Conservation (phyloP, 352 stramenopile species). For the Phytophthora rubi region DNA sequence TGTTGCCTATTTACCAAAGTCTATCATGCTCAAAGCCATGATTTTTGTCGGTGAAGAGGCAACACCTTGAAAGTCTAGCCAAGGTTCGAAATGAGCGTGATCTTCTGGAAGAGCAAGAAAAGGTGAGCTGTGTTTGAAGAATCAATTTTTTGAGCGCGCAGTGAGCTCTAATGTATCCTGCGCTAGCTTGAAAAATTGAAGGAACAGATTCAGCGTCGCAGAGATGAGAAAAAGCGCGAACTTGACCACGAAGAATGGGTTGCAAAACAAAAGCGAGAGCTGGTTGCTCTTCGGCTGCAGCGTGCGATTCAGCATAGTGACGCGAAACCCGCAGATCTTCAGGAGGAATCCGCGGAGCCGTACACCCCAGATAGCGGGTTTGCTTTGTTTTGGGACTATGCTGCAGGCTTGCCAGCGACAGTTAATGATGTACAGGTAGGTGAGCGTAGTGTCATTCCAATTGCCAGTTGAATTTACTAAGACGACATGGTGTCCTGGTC, state of each 20-base stretch:
- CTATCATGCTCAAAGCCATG: neutral
- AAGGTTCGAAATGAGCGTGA: slow-evolving; percentile 63
- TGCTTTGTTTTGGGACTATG: slow-evolving; percentile 59
- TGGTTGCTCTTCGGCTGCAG: slow-evolving; percentile 50
- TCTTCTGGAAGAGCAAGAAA: slow-evolving; percentile 67
- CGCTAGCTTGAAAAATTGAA: slow-evolving; percentile 56
- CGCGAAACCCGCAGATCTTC: slow-evolving; percentile 14
- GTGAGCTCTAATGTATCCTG: neutral
- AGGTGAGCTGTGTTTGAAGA: slow-evolving; percentile 32
- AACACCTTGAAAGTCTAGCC: slow-evolving; percentile 50
- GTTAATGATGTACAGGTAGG: slow-evolving; percentile 53
- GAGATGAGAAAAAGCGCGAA: slow-evolving; percentile 53
- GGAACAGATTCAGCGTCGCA: slow-evolving; percentile 48
- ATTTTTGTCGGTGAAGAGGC: slow-evolving; percentile 22
- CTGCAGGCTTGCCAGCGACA: slow-evolving; percentile 29
- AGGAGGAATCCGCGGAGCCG: neutral
- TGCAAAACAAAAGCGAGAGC: slow-evolving; percentile 56
- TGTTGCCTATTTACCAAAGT: neutral
- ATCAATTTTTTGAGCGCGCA: neutral
- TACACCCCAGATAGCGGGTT: slow-evolving; percentile 52
- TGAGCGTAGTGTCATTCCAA: slow-evolving; percentile 14
- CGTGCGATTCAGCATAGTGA: slow-evolving; percentile 39
- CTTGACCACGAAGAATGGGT: slow-evolving; percentile 58
- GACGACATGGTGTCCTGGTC: slow-evolving; percentile 1
- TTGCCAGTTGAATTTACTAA: neutral